phyloP scores from a whole-genome alignment of 2,329 filamentous ascomycete species.

The Pezicula neosporulosa region DNA sequence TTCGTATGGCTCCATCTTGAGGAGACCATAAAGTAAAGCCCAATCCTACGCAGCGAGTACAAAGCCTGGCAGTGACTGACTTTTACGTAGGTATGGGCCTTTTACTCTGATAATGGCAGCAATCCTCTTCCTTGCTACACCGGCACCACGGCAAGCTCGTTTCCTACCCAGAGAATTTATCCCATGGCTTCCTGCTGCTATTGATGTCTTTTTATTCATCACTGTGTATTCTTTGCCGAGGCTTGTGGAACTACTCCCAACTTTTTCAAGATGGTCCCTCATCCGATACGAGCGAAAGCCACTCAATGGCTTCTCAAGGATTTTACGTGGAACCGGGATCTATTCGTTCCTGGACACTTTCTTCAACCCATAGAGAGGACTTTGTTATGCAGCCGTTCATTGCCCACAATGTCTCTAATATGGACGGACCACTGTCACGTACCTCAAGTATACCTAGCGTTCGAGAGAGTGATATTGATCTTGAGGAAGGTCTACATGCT shows the following conservation, averaged over 20 bases:
- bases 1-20: conserved; percentile 6
- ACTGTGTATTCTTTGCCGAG: conserved; percentile 10
- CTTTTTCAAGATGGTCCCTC: conserved; percentile 1
- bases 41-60: background rate
- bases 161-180: conserved; percentile 5
- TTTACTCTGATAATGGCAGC: background rate
- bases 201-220: conserved; percentile 9
- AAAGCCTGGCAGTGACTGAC: background rate
- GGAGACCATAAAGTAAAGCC: conserved; percentile 8
- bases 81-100: background rate
- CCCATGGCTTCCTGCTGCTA: conserved; percentile 9
- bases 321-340: no score
- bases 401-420: background rate
- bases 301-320: no score
- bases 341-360: no score
- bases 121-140: conserved; percentile 2
- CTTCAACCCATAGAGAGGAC: no score
- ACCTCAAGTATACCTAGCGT: background rate
- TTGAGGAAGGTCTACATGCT: background rate
- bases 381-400: no score
- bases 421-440: background rate
- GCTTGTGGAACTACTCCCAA: background rate
- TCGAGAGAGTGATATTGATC: conserved; percentile 1
- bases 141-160: conserved; percentile 4
- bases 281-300: background rate